Base-by-base conservation (phyloP, 192 early-diverging fungal species). In the Coemansia umbellata region DNA sequence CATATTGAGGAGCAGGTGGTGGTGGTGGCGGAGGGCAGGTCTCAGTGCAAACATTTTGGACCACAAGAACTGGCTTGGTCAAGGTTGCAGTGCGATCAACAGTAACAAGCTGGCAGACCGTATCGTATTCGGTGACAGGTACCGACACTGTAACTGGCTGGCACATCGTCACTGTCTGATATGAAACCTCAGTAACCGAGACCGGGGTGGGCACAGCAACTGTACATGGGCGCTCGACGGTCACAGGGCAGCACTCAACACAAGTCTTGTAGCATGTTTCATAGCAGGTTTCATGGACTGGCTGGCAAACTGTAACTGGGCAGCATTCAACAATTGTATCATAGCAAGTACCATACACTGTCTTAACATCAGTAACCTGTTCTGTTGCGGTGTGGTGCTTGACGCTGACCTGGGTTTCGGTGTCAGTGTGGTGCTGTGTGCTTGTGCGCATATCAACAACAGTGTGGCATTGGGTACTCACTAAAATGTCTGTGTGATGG, bases 61-160 rank as follows among this genome's bases (percentile, higher is more conserved):
- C 71, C 13, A 74, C 71, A 1, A 74, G 60, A 6, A 74, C 71
- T 2, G 71, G 71, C 63, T 74, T 74, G 37, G 71, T 74, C 24
- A 67, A 32, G 6, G 71, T 74, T 7, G 50, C 59, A 1, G 71
- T 74, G 37, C 48, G 59, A 9, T 74, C 55, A 28, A 67, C 64
- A 2, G 71, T 74, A 26, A 74, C 71, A 8, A 74, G 60, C 60
- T 74, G 71, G 48, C 63, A 74, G 4, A 74, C 55, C 4, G 71
- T 74, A 32, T 74, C 71, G 18, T 74, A 74, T 31, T 74, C 71
- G 14, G 71, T 74, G 47, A 74, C 42, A 0, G 59, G 58, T 7
- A 48, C 39, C 0, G 71, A 58, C 0, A 66, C 71, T 9, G 71
- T 74, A n/a, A 74, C 54, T 1, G 71, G 63, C 55, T 67, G 71